Percentiles rank a stretch among this genome's conserved stretches.
These are phyloP conservation scores for Fonsecaea erecta DNA, from an alignment of 2,329 filamentous ascomycete genomes.

Conservation along the genomic window DNA sequence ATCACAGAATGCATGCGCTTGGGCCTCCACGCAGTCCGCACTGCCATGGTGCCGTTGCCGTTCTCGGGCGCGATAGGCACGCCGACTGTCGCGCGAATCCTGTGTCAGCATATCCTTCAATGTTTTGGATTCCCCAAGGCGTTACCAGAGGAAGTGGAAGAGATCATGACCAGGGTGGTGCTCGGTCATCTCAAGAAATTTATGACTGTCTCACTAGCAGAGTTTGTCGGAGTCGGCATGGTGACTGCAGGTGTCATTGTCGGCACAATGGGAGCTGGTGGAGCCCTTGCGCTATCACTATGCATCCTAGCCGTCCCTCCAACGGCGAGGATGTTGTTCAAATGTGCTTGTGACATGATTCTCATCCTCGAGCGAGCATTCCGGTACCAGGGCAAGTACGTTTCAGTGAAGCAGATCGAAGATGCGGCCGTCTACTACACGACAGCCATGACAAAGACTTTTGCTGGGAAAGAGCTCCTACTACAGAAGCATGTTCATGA, in stretches of 20 bases:
- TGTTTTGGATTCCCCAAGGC: constrained; percentile 38
- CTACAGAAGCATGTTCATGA: constrained; percentile 36
- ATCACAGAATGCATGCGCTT: constrained; percentile 43
- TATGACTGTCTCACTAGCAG: constrained; percentile 29
- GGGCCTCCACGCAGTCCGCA: constrained; percentile 40
- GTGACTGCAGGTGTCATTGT: constrained; percentile 30
- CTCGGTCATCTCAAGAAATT: constrained; percentile 34
- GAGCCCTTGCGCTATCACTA: constrained; percentile 37
- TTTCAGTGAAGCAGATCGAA: constrained; percentile 37
- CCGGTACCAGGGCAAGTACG: constrained; percentile 36
- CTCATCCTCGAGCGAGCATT: constrained; percentile 42
- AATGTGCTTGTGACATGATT: constrained; percentile 43
- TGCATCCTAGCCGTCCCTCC: constrained; percentile 40
- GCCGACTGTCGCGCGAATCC: constrained; percentile 36
- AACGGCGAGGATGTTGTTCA: constrained; percentile 42
- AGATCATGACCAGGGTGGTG: constrained; percentile 36
- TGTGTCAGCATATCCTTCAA: constrained; percentile 37
- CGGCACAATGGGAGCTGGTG: constrained; percentile 39
- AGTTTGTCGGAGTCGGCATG: constrained; percentile 30
- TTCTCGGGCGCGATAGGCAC: constrained; percentile 37
- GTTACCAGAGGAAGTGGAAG: constrained; percentile 35
- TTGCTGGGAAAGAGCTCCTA: constrained; percentile 33
- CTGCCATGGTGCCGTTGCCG: constrained; percentile 38
- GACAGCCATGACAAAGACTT: constrained; percentile 33
- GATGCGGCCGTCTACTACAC: constrained; percentile 37